Percentiles rank a stretch among this genome's conserved stretches.
phyloP scores from a whole-genome alignment of 2,329 filamentous ascomycete genomes.

The Cadophora sp. region DNA sequence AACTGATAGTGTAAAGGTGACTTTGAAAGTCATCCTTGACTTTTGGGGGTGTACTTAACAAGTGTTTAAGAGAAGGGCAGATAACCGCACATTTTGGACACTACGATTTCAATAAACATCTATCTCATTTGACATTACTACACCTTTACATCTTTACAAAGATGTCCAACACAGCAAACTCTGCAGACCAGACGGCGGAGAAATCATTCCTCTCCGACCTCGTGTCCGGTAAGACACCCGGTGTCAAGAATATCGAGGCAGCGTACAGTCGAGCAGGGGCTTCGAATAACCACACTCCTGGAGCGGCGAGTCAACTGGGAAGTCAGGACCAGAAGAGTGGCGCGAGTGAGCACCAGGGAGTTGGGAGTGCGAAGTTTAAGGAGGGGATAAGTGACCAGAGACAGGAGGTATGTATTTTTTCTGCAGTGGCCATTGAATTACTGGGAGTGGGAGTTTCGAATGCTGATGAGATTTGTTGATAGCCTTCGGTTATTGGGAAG shows the following conservation, averaged over 20 bases:
- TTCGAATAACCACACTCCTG: constrained; percentile 34
- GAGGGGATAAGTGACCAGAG: constrained; percentile 30
- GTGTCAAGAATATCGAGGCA: constrained; percentile 36
- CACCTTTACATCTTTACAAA: background rate
- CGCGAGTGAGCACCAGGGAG: constrained; percentile 25
- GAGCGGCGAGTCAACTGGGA: constrained; percentile 32
- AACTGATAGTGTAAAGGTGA: background rate
- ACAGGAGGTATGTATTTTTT: constrained; percentile 28
- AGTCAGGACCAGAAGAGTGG: constrained; percentile 28
- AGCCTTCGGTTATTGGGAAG: constrained; percentile 34
- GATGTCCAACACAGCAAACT: constrained; percentile 27
- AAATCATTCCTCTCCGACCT: constrained; percentile 15
- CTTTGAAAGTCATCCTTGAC: background rate
- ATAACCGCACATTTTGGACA: background rate
- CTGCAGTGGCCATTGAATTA: no score
- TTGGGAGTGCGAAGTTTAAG: constrained; percentile 34
- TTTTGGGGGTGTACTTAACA: background rate
- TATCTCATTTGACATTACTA: background rate
- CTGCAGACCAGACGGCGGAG: constrained; percentile 10
- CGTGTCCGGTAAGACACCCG: constrained; percentile 28
- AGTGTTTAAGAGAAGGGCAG: background rate
- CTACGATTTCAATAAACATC: background rate
- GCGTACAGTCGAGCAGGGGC: constrained; percentile 38
- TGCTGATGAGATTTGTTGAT: background rate
- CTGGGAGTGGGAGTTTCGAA: no score